Conservation (phyloP, 2,329 filamentous ascomycete genomes). For the Phaeosphaeria sp. region DNA sequence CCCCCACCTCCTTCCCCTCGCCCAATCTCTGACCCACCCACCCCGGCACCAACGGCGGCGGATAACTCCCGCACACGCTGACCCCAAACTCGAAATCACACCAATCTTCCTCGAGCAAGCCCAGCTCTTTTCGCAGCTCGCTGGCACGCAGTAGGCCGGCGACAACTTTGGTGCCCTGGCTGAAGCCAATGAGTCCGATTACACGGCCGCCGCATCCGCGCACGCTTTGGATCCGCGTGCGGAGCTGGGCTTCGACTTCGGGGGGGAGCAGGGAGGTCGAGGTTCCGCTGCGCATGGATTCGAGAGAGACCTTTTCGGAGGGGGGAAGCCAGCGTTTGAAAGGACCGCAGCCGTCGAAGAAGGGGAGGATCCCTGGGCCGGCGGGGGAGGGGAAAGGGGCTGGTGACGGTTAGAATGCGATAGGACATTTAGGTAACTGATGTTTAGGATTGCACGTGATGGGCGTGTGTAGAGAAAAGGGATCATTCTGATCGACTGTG, state of each 20-base stretch:
- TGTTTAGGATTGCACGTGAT: not conserved
- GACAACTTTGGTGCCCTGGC: constrained; percentile 43
- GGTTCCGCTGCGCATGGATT: constrained; percentile 21
- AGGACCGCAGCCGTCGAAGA: constrained; percentile 48
- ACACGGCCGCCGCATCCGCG: constrained; percentile 26
- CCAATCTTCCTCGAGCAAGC: constrained; percentile 9
- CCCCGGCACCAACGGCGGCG: constrained; percentile 26
- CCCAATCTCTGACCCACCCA: constrained; percentile 16
- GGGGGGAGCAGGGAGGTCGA: constrained; percentile 17
- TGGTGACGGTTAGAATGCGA: constrained; percentile 10
- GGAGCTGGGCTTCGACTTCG: constrained; percentile 31
- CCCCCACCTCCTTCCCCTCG: not conserved
- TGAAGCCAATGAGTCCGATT: constrained; percentile 40
- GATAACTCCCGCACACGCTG: constrained; percentile 33
- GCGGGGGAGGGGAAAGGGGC: constrained; percentile 42
- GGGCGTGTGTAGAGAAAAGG: not conserved
- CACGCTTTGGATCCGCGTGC: constrained; percentile 19
- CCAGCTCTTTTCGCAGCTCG: constrained; percentile 24
- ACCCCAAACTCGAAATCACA: constrained; percentile 29
- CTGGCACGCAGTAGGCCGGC: constrained; percentile 36
- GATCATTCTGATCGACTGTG: not conserved
- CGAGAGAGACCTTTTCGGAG: constrained; percentile 20
- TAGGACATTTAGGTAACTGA: not conserved
- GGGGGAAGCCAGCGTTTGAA: constrained; percentile 42
- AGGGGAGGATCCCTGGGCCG: constrained; percentile 45